These are phyloP conservation scores for Phlegmacium glaucopus DNA, from an alignment of 768 basidiomycete species.

Conservation along the genomic window DNA sequence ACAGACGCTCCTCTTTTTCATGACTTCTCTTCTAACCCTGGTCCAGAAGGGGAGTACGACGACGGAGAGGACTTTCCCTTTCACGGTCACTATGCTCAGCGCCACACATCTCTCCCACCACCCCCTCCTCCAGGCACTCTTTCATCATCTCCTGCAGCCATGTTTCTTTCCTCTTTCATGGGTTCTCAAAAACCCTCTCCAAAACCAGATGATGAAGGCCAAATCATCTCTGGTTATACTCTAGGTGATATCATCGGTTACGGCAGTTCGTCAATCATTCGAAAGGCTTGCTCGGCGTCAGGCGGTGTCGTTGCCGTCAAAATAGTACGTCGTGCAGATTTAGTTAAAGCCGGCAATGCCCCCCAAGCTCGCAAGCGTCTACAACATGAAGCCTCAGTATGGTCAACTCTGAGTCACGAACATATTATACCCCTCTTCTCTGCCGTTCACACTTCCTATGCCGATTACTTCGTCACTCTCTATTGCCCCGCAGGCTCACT, in stretches of 20 bases:
- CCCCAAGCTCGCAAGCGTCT: conserved; percentile 50
- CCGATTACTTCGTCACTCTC: conserved; percentile 80
- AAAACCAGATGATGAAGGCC: conserved; percentile 64
- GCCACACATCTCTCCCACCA: conserved; percentile 23
- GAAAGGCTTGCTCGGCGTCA: conserved; percentile 60
- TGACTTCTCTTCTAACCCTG: conserved; percentile 12
- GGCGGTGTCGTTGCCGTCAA: conserved; percentile 79
- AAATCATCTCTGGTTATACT: conserved; percentile 65
- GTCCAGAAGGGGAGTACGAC: not conserved
- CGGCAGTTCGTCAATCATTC: conserved; percentile 81
- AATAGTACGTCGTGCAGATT: conserved; percentile 63
- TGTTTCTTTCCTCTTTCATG: conserved; percentile 68
- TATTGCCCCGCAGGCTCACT: conserved; percentile 84
- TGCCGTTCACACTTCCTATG: conserved; percentile 50
- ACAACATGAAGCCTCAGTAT: conserved; percentile 67
- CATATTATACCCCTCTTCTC: conserved; percentile 84
- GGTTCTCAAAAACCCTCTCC: conserved; percentile 31
- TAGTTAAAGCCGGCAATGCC: conserved; percentile 50
- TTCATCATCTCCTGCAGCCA: conserved; percentile 63
- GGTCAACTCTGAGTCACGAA: conserved; percentile 78
- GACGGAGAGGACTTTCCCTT: conserved; percentile 2
- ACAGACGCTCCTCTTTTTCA: too few species aligned
- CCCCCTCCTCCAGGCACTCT: conserved; percentile 11
- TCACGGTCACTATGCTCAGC: conserved; percentile 7
- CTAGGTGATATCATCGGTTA: conserved; percentile 74